Evolutionary conservation across 768 basidiomycete genomes (phyloP).

Genomic region (Rhodotorula paludigena): DNA sequence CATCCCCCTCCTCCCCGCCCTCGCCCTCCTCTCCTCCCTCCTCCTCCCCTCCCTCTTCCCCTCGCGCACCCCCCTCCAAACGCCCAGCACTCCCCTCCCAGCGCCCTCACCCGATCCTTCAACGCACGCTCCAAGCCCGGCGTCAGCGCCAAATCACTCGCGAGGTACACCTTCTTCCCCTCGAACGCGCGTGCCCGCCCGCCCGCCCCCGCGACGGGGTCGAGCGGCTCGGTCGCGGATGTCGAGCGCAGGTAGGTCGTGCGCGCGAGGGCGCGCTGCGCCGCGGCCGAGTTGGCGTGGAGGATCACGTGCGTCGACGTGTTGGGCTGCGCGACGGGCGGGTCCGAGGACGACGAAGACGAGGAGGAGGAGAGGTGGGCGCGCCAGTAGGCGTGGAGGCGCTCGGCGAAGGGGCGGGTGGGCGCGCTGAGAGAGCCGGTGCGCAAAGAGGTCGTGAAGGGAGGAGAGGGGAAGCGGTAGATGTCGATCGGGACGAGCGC

Average conservation of each 20-base stretch:
- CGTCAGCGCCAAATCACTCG: constrained; percentile 57
- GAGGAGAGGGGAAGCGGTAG: constrained; percentile 58
- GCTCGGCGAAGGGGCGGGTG: constrained; percentile 13
- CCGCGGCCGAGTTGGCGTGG: neutral
- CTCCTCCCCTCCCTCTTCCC: neutral
- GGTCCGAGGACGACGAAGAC: neutral
- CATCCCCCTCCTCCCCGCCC: neutral
- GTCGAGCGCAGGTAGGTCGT: neutral
- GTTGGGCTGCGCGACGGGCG: neutral
- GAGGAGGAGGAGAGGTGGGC: neutral
- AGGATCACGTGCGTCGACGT: constrained; percentile 13
- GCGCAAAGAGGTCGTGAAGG: constrained; percentile 52
- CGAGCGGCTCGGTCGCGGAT: neutral
- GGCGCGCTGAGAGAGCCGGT: constrained; percentile 14
- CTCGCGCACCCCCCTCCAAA: constrained; percentile 13
- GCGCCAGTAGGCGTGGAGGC: constrained; percentile 17
- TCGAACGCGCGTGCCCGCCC: constrained; percentile 52
- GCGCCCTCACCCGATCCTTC: constrained; percentile 57
- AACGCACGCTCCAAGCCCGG: constrained; percentile 56
- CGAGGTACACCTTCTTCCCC: constrained; percentile 60
- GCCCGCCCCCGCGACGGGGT: neutral
- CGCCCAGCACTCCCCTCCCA: constrained; percentile 53
- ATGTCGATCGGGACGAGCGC: constrained; percentile 41
- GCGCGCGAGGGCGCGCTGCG: too few species aligned
- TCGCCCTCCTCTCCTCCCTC: neutral